Base-by-base conservation (phyloP, 2,329 filamentous ascomycete genomes). In the Hymenoscyphus salicellus region DNA sequence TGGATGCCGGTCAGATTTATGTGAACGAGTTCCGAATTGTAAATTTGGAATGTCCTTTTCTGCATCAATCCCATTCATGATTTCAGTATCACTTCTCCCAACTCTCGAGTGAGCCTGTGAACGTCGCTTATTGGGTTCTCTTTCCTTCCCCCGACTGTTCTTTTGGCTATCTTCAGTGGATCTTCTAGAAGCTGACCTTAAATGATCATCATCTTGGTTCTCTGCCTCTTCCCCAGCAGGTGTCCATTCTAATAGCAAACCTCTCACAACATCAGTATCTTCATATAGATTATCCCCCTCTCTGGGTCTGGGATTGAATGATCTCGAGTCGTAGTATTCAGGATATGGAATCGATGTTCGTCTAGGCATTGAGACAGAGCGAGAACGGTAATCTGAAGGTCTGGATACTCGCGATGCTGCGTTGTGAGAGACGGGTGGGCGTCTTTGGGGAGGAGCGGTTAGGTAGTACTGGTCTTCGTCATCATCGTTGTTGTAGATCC, bases 161-260 rank as follows among this genome's bases (percentile, higher is more conserved):
- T 52, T 52, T 26, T 14, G 7, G 26, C 46, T 23, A 14, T 23
- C 43, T 23, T 26, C 20, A 14, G 20, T 23, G 5, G 46, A 52
- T 23, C 11, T 23, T 7, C 23, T 23, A 52, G 46, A 52, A 52
- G 36, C 46, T 26, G 46, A 26, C 46, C n/a, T 6, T 11, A 28
- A 32, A 32, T 41, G 17, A 10, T 41, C 60, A 20, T 61, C 46
- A 2, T 38, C 49, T 1, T 32, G 14, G 6, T 56, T 56, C 28
- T 56, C 28, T 20, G 7, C 17, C 26, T 60, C 41, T 8, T 62
- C 52, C 2, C 60, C 60, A 43, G 60, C 60, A 57, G 60, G 60
- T 23, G 60, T 62, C 60, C 60, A 62, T 23, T 62, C 52, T 36
- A 56, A 55, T 20, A 62, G 52, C 49, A 62, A 28, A 6, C 55